Conservation (phyloP, 2,329 filamentous ascomycete genomes). For the Aspergillus candidus region DNA sequence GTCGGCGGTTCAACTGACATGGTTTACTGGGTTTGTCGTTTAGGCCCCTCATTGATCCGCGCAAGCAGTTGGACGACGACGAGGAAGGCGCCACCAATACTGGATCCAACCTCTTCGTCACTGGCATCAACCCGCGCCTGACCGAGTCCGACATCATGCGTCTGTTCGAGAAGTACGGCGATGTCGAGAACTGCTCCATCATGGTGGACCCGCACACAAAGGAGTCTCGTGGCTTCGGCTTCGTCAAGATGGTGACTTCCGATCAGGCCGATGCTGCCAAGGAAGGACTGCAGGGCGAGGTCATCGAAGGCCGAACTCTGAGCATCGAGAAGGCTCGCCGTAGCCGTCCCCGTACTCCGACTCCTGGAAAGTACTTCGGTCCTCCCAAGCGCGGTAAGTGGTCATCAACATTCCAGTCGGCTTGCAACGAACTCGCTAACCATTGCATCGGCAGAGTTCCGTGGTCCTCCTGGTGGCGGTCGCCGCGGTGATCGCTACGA, state of each 20-base stretch:
- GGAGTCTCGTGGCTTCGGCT: constrained; percentile 96
- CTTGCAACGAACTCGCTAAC: background rate
- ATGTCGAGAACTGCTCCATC: constrained; percentile 98
- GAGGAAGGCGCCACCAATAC: constrained; percentile 80
- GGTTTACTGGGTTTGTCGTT: background rate
- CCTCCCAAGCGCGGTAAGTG: constrained; percentile 90
- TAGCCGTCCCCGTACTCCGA: constrained; percentile 88
- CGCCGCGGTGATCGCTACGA: constrained; percentile 46
- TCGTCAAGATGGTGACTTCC: constrained; percentile 96
- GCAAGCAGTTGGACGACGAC: constrained; percentile 46
- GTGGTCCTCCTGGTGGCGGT: constrained; percentile 35
- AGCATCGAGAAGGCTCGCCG: constrained; percentile 99
- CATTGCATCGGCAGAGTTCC: constrained; percentile 25
- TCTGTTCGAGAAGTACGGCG: constrained; percentile 97
- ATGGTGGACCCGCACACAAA: constrained; percentile 98
- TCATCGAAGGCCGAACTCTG: constrained; percentile 88
- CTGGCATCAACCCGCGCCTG: constrained; percentile 90
- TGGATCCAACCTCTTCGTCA: constrained; percentile 97
- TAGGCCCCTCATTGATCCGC: constrained; percentile 44
- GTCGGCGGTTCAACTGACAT: constrained; percentile 2
- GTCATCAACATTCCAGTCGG: background rate
- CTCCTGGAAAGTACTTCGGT: constrained; percentile 97
- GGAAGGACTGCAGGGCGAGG: constrained; percentile 90
- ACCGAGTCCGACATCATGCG: constrained; percentile 84
- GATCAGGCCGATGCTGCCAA: constrained; percentile 96